Evolutionary conservation across 305 asterid species (phyloP).

Genomic region (Caryopteris hybrid): DNA sequence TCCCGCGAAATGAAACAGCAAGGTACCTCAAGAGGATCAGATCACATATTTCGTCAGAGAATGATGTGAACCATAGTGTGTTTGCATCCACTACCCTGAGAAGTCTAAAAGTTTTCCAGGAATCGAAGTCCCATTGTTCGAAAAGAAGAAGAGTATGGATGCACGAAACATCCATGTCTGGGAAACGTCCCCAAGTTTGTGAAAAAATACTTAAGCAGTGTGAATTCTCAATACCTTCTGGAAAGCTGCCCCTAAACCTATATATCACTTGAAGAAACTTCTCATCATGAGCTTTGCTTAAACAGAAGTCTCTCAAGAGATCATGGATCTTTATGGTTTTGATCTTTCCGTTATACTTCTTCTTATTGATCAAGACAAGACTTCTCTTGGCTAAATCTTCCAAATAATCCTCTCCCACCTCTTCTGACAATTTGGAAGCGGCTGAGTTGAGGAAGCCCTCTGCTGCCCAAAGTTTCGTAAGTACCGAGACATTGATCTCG

Average conservation of each 20-base stretch:
- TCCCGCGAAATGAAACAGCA: too few species aligned
- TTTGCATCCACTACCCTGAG: not conserved
- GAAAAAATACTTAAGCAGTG: not conserved
- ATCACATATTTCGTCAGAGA: too few species aligned
- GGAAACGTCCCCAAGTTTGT: not conserved
- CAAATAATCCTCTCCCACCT: not conserved
- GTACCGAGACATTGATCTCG: not conserved
- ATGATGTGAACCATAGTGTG: too few species aligned
- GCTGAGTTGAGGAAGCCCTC: not conserved
- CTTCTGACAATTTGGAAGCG: not conserved
- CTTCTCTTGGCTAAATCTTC: not conserved
- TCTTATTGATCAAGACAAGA: not conserved
- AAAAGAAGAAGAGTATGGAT: not conserved
- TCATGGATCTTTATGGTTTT: not conserved
- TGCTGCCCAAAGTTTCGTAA: not conserved
- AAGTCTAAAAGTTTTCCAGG: not conserved
- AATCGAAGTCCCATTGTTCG: not conserved
- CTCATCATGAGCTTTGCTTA: not conserved
- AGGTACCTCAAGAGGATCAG: too few species aligned
- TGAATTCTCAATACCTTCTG: not conserved
- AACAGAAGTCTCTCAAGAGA: not conserved
- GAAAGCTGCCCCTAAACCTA: too few species aligned
- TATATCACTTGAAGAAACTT: not conserved
- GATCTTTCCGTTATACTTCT: not conserved
- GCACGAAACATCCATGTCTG: not conserved